These are phyloP conservation scores for Picea sitchensis DNA, from an alignment of 75 land plant genomes.

Conservation along the genomic window DNA sequence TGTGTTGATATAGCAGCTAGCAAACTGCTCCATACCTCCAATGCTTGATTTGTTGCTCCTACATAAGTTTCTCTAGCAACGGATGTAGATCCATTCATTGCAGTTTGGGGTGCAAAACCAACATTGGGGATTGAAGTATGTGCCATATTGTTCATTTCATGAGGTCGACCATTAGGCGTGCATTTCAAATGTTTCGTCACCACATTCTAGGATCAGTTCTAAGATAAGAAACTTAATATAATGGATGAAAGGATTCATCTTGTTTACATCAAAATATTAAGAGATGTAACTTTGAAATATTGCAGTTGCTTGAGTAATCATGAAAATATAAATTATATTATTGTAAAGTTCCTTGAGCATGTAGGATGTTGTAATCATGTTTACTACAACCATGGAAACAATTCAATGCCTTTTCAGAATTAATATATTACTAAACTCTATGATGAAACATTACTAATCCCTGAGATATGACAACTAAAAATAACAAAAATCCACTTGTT, in stretches of 20 bases:
- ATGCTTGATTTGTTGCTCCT: slow-evolving; percentile 11
- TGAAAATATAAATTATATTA: neutral
- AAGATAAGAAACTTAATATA: neutral
- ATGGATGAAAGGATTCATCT: neutral
- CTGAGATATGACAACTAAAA: too few species aligned
- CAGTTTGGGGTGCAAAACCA: too few species aligned
- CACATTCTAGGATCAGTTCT: too few species aligned
- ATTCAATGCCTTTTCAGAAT: too few species aligned
- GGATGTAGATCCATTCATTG: too few species aligned
- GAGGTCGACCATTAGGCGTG: slow-evolving; percentile 31
- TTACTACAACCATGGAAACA: neutral
- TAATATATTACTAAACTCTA: too few species aligned
- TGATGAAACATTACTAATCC: too few species aligned
- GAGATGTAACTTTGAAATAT: neutral
- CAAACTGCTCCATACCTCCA: slow-evolving; percentile 46
- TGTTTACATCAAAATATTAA: neutral
- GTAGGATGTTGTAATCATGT: neutral
- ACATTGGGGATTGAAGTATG: too few species aligned
- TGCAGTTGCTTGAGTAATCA: neutral
- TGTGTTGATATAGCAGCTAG: slow-evolving; percentile 61
- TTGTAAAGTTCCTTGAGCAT: neutral
- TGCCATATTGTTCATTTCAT: slow-evolving; percentile 27
- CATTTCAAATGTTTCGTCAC: slow-evolving; percentile 27
- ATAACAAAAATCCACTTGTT: too few species aligned
- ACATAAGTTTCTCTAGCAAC: too few species aligned